Percentiles rank a stretch among this genome's conserved stretches.
Conservation (phyloP, 352 stramenopile genomes). For the Aphanomyces invadans region DNA sequence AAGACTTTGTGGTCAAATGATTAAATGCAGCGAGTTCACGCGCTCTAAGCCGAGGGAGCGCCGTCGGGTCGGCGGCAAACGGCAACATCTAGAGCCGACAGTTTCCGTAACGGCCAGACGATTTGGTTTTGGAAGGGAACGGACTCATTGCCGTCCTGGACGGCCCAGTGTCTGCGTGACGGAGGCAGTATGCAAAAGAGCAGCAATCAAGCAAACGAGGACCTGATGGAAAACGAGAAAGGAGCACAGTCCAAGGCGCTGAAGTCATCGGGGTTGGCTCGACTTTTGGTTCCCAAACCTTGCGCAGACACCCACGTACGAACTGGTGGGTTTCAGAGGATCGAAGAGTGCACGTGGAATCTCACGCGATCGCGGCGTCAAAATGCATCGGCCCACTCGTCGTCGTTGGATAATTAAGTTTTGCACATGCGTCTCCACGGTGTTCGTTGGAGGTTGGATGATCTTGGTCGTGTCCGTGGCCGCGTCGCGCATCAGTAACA, state of each 20-base stretch:
- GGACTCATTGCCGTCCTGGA: no score
- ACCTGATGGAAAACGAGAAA: background rate
- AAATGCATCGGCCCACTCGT: background rate
- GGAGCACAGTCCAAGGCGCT: background rate
- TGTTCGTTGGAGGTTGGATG: background rate
- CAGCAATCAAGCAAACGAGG: background rate
- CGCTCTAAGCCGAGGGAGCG: no score
- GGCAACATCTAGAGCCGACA: no score
- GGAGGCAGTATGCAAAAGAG: no score
- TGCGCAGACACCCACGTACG: constrained; percentile 59
- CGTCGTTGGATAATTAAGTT: no score
- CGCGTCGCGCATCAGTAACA: background rate
- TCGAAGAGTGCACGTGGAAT: constrained; percentile 49
- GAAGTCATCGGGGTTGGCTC: background rate
- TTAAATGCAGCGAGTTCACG: no score
- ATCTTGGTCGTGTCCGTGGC: no score
- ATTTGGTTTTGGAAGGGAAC: no score
- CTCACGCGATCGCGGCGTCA: background rate
- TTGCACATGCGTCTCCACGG: background rate
- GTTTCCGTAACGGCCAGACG: no score
- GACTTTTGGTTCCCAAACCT: constrained; percentile 9
- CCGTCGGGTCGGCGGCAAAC: no score
- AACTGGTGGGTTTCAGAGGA: constrained; percentile 72
- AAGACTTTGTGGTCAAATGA: no score
- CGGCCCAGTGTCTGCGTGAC: no score